phyloP scores from a whole-genome alignment of 345 rosid genomes.

The Salix caprea region DNA sequence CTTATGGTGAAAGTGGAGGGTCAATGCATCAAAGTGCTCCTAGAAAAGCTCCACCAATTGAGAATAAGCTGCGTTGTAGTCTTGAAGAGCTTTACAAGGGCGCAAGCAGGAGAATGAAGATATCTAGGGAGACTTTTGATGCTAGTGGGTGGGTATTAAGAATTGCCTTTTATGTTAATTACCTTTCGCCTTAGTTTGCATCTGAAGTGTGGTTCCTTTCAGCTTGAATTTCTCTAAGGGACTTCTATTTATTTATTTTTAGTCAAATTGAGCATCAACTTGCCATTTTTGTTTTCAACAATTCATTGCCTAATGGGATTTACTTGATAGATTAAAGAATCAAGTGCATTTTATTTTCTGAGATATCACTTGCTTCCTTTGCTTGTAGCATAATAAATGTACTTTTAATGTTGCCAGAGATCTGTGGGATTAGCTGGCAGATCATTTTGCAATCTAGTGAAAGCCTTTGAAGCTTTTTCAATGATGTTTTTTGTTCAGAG shows the following conservation, averaged over 20 bases:
- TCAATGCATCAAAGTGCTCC: constrained; percentile 7
- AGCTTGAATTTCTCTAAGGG: neutral
- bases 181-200: neutral
- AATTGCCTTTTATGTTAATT: neutral
- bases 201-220: neutral
- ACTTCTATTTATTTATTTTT: neutral
- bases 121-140: constrained; percentile 5
- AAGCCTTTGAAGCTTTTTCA: neutral
- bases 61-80: constrained; percentile 11
- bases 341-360: neutral
- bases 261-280: neutral
- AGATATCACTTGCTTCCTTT: neutral
- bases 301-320: neutral
- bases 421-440: neutral
- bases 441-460: neutral
- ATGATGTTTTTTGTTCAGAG: neutral
- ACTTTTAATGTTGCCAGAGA: neutral
- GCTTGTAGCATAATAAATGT: too few relatives aligned
- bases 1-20: neutral
- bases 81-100: constrained; percentile 17
- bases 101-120: constrained; percentile 2
- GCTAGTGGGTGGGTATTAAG: constrained; percentile 2
- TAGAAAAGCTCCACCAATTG: constrained; percentile 11
- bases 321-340: neutral
- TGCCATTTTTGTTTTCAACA: neutral